Conservation (phyloP, 2,329 filamentous ascomycete genomes). For the Fusarium miscanthi region DNA sequence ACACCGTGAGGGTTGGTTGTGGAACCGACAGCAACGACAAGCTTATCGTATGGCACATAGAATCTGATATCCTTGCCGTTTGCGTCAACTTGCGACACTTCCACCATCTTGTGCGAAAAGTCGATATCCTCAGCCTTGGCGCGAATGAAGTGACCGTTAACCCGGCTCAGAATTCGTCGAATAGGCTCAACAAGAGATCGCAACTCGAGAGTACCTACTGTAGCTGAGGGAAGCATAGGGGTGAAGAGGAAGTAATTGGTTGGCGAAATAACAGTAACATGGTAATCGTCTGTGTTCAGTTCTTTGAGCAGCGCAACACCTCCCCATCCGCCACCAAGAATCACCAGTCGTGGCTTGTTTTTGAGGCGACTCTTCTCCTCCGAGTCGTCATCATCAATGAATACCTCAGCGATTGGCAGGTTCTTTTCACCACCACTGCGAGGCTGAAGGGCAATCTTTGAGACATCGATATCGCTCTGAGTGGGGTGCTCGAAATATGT, state of each 20-base stretch:
- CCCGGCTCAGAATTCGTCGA: constrained; percentile 79
- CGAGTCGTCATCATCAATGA: constrained; percentile 89
- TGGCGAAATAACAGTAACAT: constrained; percentile 94
- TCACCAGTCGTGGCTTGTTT: constrained; percentile 91
- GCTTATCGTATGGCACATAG: constrained; percentile 97
- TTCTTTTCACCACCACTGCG: constrained; percentile 92
- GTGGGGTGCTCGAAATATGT: constrained; percentile 83
- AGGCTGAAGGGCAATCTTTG: constrained; percentile 83
- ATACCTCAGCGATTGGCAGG: constrained; percentile 86
- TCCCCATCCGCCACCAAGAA: constrained; percentile 95
- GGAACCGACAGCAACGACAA: constrained; percentile 91
- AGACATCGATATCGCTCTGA: constrained; percentile 81
- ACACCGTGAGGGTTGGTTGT: constrained; percentile 96
- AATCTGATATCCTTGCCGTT: constrained; percentile 81
- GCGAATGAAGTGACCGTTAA: constrained; percentile 90
- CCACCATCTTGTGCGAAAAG: constrained; percentile 90
- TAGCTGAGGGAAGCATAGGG: constrained; percentile 96
- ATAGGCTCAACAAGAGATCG: constrained; percentile 94
- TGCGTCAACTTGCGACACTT: constrained; percentile 79
- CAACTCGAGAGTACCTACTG: constrained; percentile 92
- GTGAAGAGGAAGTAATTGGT: constrained; percentile 98
- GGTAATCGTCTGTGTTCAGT: constrained; percentile 89
- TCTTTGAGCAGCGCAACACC: constrained; percentile 92
- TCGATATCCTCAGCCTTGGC: constrained; percentile 89
- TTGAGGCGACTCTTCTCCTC: constrained; percentile 76